phyloP scores from a whole-genome alignment of 129 eudicot genomes.

The carrot (Daucus carota) region DH1_v3.0 NC_030389.2:5349001-5349500 shows the following conservation, averaged over 20 bases:
- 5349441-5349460: background rate
- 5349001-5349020: background rate
- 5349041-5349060: background rate
- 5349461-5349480: background rate
- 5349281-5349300: constrained; percentile 92
- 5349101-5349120: no score
- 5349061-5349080: background rate
- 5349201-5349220: background rate
- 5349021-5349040: background rate
- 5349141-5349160: background rate
- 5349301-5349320: constrained; percentile 97
- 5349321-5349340: constrained; percentile 99
- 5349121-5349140: background rate
- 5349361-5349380: constrained; percentile 77
- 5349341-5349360: constrained; percentile 90
- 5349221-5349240: background rate
- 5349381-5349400: background rate
- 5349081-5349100: no score
- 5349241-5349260: constrained; percentile 37
- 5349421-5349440: background rate
- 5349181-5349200: no score
- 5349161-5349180: background rate
- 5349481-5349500: background rate
- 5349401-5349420: background rate
- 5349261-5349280: constrained; percentile 90